A percentile compares a stretch with the other conserved stretches of the same genome.
These are phyloP conservation scores for Emergomyces africanus DNA, from an alignment of 2,329 filamentous ascomycete species.

Conservation along the genomic window DNA sequence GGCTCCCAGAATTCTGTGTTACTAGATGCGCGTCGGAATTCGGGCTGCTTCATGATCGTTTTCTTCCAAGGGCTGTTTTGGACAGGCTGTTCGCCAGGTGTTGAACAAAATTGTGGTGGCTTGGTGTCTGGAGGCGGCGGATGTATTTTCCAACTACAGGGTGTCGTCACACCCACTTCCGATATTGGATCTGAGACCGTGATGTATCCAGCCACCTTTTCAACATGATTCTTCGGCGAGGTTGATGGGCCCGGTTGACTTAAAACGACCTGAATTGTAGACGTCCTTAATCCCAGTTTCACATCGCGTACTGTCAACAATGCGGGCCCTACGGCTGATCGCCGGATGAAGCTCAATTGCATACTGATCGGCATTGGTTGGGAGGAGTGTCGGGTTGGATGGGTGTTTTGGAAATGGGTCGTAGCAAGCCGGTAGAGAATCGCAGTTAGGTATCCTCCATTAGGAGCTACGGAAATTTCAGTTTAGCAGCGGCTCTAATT, in stretches of 20 bases:
- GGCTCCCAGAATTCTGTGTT: constrained; percentile 1
- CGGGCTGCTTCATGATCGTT: background rate
- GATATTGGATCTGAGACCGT: constrained; percentile 1
- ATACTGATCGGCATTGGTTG: constrained; percentile 1
- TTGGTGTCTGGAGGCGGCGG: constrained; percentile 1
- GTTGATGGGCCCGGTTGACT: background rate
- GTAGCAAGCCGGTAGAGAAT: background rate
- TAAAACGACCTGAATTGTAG: background rate
- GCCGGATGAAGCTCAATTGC: constrained; percentile 1
- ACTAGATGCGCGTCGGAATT: background rate
- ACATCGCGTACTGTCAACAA: background rate
- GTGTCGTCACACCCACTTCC: background rate
- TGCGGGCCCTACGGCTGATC: background rate
- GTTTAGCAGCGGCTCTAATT: background rate
- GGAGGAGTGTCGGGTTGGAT: background rate
- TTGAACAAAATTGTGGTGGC: background rate
- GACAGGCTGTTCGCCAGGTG: background rate
- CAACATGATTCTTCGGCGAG: background rate
- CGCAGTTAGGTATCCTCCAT: constrained; percentile 1
- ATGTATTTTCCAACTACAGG: background rate
- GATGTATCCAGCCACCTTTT: background rate
- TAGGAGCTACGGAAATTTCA: background rate
- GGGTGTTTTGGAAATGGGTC: background rate
- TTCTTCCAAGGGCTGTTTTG: background rate
- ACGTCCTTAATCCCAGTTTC: background rate